A percentile compares a stretch with the other conserved stretches of the same genome.
Evolutionary conservation across 2,329 filamentous ascomycete genomes (phyloP).

Genomic region (Colletotrichum lini): DNA sequence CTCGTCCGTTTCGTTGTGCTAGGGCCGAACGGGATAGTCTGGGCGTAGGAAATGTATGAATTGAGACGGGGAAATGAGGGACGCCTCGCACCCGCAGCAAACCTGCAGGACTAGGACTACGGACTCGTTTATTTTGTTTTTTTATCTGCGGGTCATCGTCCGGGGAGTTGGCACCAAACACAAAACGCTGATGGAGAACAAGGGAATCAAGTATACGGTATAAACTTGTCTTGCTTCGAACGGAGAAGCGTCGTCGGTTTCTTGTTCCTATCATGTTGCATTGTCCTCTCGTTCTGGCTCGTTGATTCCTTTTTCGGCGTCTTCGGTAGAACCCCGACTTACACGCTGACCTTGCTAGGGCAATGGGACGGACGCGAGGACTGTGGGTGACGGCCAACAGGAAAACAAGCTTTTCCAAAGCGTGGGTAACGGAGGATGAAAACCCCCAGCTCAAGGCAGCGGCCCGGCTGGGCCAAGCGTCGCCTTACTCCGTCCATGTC

Average conservation of each 20-base stretch:
- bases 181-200: too few relatives aligned
- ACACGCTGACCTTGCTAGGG: too few relatives aligned
- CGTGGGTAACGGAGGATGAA: neutral
- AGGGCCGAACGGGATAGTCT: slow-evolving; percentile 17
- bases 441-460: neutral
- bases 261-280: too few relatives aligned
- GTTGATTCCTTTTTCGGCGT: too few relatives aligned
- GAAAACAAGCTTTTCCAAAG: neutral
- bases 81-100: slow-evolving; percentile 22
- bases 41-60: slow-evolving; percentile 22
- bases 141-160: neutral
- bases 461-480: neutral
- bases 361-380: too few relatives aligned
- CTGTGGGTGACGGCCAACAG: neutral
- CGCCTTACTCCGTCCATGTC: neutral
- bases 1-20: slow-evolving; percentile 10
- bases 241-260: neutral
- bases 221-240: neutral
- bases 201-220: too few relatives aligned
- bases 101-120: neutral
- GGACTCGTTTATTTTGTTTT: too few relatives aligned
- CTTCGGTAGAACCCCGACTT: too few relatives aligned
- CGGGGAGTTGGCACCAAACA: too few relatives aligned
- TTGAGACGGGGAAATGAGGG: slow-evolving; percentile 30
- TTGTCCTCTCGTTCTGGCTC: too few relatives aligned